A percentile compares a stretch with the other conserved stretches of the same genome.
Evolutionary conservation across 2,329 filamentous ascomycete genomes (phyloP).

Genomic region (Pestalotiopsis sp.): DNA sequence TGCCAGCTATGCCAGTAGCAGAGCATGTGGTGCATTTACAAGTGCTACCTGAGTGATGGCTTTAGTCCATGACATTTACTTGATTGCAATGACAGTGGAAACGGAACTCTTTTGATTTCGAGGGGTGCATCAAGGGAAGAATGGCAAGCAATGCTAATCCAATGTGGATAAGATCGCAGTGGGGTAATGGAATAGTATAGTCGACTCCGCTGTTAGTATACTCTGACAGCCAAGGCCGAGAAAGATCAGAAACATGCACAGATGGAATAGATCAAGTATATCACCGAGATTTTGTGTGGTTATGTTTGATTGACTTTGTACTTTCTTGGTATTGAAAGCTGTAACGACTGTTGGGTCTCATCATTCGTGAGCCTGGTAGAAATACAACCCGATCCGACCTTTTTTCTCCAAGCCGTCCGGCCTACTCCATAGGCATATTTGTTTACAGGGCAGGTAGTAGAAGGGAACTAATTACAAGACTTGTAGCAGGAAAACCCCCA

Average conservation of each 20-base stretch:
- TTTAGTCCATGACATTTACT: no score
- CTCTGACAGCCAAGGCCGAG: not conserved
- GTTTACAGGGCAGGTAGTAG: not conserved
- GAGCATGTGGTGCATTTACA: no score
- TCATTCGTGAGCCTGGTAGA: not conserved
- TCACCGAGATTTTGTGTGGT: not conserved
- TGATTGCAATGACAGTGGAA: no score
- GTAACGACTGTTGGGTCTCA: not conserved
- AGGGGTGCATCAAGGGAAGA: no score
- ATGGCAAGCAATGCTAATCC: not conserved
- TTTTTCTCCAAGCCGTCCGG: not conserved
- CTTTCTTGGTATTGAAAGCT: not conserved
- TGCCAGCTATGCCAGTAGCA: no score
- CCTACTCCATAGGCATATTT: not conserved
- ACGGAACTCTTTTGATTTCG: no score
- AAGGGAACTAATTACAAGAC: slow-evolving; percentile 7
- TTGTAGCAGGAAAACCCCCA: not conserved
- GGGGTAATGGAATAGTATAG: not conserved
- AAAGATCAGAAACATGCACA: not conserved
- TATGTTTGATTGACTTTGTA: not conserved
- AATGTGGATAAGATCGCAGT: not conserved
- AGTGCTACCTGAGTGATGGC: no score
- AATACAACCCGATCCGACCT: not conserved
- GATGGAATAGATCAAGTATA: no score
- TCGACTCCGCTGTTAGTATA: not conserved